Evolutionary conservation across 768 basidiomycete genomes (phyloP), one percentile per base, ranked within the genome.

Genomic region (Tephrocybe sp.): DNA sequence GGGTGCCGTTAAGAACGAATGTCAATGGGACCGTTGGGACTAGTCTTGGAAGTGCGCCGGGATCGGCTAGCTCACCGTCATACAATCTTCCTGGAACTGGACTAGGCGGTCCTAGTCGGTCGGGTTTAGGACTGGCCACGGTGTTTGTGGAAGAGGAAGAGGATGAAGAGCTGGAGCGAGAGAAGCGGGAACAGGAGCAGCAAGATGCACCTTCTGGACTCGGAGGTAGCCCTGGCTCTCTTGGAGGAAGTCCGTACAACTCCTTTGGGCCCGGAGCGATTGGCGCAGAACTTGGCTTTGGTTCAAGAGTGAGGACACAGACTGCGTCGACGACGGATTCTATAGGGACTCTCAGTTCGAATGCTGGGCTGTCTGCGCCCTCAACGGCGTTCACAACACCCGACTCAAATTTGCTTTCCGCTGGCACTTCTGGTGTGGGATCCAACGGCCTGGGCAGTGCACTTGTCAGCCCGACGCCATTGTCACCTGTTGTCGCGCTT

Each of bases 141-240:
- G 74, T 65, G 59, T 82, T 68, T 67, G 77, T 81, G 19, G 87
- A 89, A 63, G 89, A 89, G 58, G 87, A 91, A 9, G 89, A 92
- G 54, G 87, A 89, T 18, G 88, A 84, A 37, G 72, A 80, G 40
- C 72, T 83, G 46, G 84, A 83, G 65, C 68, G 77, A 67, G 83
- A 84, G 54, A 64, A 68, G 49, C 61, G 52, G 27, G 32, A 53
- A 40, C 44, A 48, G 22, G 55, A 56, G 40, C 19, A 47, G 40
- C 55, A 56, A 38, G 52, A 62, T 3, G 60, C 59, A 4, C 62
- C 61, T 28, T 41, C 52, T 9, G 64, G 63, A 7, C 52, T 64
- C n/a, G 60, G 60, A 16, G 48, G 54, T 9, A 46, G 51, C 24
- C 57, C 64, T 21, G 64, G 63, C 25, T 53, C 62, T 16, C 60